Percentiles rank a stretch among this genome's conserved stretches.
These are phyloP conservation scores for Lactifluus echinatus DNA, from an alignment of 768 basidiomycete genomes.

Conservation along the genomic window DNA sequence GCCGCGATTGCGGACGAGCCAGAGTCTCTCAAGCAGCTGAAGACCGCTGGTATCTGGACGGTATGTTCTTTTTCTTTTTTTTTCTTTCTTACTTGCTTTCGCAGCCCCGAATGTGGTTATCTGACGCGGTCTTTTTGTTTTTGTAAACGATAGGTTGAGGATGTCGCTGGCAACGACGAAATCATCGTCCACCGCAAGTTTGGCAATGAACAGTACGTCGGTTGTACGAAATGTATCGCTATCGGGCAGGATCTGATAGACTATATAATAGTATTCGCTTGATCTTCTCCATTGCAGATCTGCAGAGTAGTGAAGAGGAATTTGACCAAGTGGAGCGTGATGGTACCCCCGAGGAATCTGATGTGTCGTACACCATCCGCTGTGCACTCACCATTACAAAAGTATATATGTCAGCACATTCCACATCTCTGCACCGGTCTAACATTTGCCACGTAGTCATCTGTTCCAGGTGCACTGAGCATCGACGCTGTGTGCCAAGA, in stretches of 20 bases:
- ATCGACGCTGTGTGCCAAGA: constrained; percentile 75
- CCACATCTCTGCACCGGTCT: constrained; percentile 1
- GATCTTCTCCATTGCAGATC: constrained; percentile 89
- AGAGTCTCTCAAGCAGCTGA: constrained; percentile 73
- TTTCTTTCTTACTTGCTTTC: no score
- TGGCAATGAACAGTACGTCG: constrained; percentile 78
- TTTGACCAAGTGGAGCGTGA: constrained; percentile 34
- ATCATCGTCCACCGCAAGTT: constrained; percentile 74
- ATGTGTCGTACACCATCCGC: constrained; percentile 59
- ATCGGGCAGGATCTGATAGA: neutral
- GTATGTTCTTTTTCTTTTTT: constrained; percentile 34
- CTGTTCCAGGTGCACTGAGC: constrained; percentile 57
- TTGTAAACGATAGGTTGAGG: constrained; percentile 46
- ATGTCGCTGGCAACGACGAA: constrained; percentile 69
- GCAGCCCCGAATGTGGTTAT: neutral
- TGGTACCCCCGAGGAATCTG: constrained; percentile 31
- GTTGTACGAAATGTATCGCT: neutral
- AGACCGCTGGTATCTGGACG: constrained; percentile 67
- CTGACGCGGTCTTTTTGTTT: neutral
- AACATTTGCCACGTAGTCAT: constrained; percentile 30
- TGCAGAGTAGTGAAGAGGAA: constrained; percentile 42
- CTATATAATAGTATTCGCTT: constrained; percentile 56
- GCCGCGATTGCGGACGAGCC: constrained; percentile 41
- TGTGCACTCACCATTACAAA: constrained; percentile 81
- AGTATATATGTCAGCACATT: constrained; percentile 30